Conservation (phyloP, 768 basidiomycete genomes). For the Tulasnella calospora region DNA sequence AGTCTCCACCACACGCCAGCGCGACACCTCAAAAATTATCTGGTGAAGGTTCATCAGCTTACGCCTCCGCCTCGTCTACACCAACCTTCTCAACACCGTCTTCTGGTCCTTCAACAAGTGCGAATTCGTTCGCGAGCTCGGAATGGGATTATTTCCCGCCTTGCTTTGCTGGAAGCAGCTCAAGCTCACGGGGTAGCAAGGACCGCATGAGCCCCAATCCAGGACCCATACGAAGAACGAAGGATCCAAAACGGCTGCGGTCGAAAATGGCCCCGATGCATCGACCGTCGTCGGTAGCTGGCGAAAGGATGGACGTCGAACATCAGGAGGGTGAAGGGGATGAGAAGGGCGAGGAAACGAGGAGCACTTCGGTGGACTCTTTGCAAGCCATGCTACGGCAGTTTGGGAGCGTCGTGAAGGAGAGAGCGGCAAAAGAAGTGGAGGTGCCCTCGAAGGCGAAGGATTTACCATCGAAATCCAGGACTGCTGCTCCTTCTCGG, state of each 20-base stretch:
- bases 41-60: background rate
- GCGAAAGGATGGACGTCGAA: background rate
- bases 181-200: background rate
- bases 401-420: conserved; percentile 15
- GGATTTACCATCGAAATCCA: background rate
- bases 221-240: background rate
- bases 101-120: background rate
- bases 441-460: background rate
- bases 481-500: background rate
- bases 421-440: conserved; percentile 3
- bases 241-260: background rate
- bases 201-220: background rate
- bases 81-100: background rate
- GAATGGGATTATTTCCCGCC: conserved; percentile 4
- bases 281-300: background rate
- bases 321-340: background rate
- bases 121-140: conserved; percentile 7
- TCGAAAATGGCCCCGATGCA: background rate
- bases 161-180: background rate
- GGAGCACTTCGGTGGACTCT: background rate
- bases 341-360: background rate
- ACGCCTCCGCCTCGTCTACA: background rate
- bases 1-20: background rate
- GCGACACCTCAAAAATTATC: background rate
- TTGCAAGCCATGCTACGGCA: conserved; percentile 2